Conservation (phyloP, 768 basidiomycete species). For the Pleurotus tuoliensis region DNA sequence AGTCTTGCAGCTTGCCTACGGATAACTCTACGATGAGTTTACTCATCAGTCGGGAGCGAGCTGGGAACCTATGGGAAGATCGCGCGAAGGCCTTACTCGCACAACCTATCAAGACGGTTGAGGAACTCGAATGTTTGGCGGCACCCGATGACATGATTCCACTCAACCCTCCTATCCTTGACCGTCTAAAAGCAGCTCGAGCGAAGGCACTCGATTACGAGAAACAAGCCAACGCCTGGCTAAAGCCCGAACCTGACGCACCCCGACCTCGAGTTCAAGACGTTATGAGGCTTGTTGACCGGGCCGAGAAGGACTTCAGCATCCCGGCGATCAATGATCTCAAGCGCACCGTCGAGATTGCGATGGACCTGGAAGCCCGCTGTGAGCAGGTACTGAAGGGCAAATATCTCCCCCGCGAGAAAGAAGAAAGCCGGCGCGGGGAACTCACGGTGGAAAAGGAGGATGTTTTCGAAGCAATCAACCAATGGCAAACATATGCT, state of each 20-base stretch:
- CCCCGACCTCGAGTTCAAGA: conserved; percentile 64
- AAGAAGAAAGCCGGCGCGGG: conserved; percentile 36
- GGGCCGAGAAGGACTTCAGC: conserved; percentile 74
- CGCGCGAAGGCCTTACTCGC: conserved; percentile 62
- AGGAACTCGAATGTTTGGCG: conserved; percentile 72
- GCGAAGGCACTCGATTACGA: conserved; percentile 76
- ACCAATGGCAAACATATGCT: conserved; percentile 71
- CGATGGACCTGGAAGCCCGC: conserved; percentile 70
- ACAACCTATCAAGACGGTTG: conserved; percentile 69
- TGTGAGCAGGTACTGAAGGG: conserved; percentile 73
- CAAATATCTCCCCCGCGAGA: conserved; percentile 42
- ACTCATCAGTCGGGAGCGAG: conserved; percentile 58
- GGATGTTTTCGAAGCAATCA: conserved; percentile 70
- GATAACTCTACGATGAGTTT: conserved; percentile 64
- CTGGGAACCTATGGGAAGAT: conserved; percentile 77
- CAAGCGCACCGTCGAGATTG: conserved; percentile 69
- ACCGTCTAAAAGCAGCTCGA: conserved; percentile 59
- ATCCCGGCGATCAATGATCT: conserved; percentile 64
- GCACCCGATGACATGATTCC: conserved; percentile 64
- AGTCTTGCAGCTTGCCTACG: conserved; percentile 56
- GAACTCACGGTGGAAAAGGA: conserved; percentile 32
- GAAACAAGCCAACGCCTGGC: conserved; percentile 71
- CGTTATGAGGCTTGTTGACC: conserved; percentile 61
- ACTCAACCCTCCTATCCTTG: conserved; percentile 62
- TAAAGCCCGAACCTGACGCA: conserved; percentile 51